These are phyloP conservation scores for Narthecium ossifragum DNA, from an alignment of 106 monocot genomes.

Conservation along the genomic window DNA sequence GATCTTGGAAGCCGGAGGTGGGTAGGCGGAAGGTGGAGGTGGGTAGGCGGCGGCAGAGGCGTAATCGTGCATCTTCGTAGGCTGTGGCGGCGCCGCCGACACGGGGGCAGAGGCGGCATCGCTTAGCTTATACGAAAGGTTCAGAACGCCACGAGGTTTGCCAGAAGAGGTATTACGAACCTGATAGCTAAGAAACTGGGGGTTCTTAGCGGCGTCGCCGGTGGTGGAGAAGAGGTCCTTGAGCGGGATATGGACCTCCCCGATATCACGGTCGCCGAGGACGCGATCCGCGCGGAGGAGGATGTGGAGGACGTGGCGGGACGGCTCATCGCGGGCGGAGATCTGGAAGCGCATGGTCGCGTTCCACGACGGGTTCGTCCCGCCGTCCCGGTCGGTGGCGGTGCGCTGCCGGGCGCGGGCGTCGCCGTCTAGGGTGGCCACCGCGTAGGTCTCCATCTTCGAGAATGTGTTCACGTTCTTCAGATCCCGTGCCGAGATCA, in stretches of 20 bases:
- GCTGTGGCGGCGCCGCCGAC: not conserved
- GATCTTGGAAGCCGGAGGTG: not conserved
- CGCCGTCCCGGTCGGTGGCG: conserved; percentile 32
- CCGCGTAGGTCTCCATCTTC: conserved; percentile 61
- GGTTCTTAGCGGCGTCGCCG: not conserved
- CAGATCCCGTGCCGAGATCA: conserved; percentile 67
- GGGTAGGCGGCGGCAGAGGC: conserved; percentile 1
- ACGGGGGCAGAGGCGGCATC: conserved; percentile 8
- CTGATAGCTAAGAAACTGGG: conserved; percentile 53
- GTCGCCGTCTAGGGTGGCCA: conserved; percentile 31
- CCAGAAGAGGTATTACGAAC: conserved; percentile 47
- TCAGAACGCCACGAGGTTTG: conserved; percentile 54
- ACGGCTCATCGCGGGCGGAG: conserved; percentile 11
- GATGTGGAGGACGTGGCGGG: conserved; percentile 18
- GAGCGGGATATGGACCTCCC: conserved; percentile 56
- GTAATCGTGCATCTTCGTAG: conserved; percentile 2
- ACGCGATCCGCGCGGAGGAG: conserved; percentile 38
- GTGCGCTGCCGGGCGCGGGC: conserved; percentile 31
- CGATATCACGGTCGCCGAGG: conserved; percentile 59
- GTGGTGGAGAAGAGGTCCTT: conserved; percentile 26
- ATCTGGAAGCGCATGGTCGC: conserved; percentile 31
- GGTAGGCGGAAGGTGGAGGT: not conserved
- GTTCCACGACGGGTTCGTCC: conserved; percentile 45
- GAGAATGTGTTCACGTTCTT: conserved; percentile 48
- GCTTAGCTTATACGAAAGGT: conserved; percentile 43